Percentiles rank a stretch among this genome's conserved stretches.
Evolutionary conservation across 352 stramenopile genomes (phyloP).

Genomic region (Hyaloperonospora arabidopsidis): DNA sequence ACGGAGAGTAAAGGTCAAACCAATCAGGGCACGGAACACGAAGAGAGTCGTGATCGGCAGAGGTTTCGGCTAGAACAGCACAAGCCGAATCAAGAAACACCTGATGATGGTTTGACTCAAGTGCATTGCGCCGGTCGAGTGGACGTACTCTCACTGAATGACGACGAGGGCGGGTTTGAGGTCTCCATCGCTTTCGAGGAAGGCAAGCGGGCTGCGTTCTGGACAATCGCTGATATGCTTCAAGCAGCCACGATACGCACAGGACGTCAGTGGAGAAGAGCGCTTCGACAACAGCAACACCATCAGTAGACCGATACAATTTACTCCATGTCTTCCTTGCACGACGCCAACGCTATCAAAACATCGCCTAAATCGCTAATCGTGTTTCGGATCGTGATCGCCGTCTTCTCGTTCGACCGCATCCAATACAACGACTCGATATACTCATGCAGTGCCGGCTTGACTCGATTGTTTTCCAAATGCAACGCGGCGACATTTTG

Average conservation of each 20-base stretch:
- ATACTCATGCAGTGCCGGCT: slow-evolving; percentile 60
- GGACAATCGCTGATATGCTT: slow-evolving; percentile 46
- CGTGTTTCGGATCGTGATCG: slow-evolving; percentile 53
- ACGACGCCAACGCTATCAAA: slow-evolving; percentile 44
- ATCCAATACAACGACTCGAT: slow-evolving; percentile 75
- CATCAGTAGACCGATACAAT: slow-evolving; percentile 5
- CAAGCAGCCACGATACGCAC: slow-evolving; percentile 55
- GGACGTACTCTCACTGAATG: slow-evolving; percentile 20
- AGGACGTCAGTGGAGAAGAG: slow-evolving; percentile 58
- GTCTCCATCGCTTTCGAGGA: slow-evolving; percentile 43
- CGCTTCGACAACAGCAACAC: slow-evolving; percentile 20
- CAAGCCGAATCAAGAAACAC: slow-evolving; percentile 1
- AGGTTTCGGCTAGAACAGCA: slow-evolving; percentile 19
- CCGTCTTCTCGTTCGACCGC: slow-evolving; percentile 31
- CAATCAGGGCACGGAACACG: slow-evolving; percentile 2
- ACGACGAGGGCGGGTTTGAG: slow-evolving; percentile 19
- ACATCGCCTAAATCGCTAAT: slow-evolving; percentile 59
- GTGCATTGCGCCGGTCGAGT: slow-evolving; percentile 27
- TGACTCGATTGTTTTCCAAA: slow-evolving; percentile 55
- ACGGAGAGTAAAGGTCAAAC: slow-evolving; percentile 9
- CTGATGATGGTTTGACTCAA: neutral
- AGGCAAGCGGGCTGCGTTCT: slow-evolving; percentile 57
- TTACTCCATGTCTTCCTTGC: slow-evolving; percentile 15
- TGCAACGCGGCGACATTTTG: slow-evolving; percentile 59
- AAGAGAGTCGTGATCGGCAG: slow-evolving; percentile 6